Base-by-base conservation (phyloP, 164 flowering plant species). In the Aristolochia fimbriata region DNA sequence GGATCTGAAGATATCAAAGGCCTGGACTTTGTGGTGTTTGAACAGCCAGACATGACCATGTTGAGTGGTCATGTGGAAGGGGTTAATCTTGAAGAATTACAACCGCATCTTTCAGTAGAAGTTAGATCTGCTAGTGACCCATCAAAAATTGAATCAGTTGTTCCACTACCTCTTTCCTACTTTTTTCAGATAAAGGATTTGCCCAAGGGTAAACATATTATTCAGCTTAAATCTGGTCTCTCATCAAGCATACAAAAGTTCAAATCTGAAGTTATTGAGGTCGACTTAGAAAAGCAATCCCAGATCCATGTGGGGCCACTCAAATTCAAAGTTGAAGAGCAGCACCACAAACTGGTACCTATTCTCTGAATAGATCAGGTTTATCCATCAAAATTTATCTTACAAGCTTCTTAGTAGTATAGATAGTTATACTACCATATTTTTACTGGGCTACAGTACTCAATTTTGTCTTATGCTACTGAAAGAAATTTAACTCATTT, bases 11-110 rank as follows among this genome's bases (percentile, higher is more conserved):
- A 94, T 70, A 77, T 81, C 64, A 81, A 61, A 65, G 93, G 78
- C 21, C 48, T 86, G 70, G 83, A 91, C 61, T 91, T 94, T 67
- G 62, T 94, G 58, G 96, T 88, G 41, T 94, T 94, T 78, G 99
- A 94, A 71, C 78, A 81, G 70, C 96, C 96, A 22, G 97, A 94
- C 58, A 69, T 52, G 63, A 91, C 96, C 56, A 81, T 94, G 62
- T 65, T 94, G 64, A 94, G 86, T 71, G 80, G 97, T 61, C 93
- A 87, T 62, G 96, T 87, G 46, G 91, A 88, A 75, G 96, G 96
- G 59, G 59, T 70, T 25, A 76, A 72, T 56, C 74, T 71, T 10
- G 70, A 67, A 27, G 93, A 83, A 60, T 69, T 88, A 41, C 76
- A 79, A 54, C 75, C 92, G 45, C 78, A 87, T 74, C 74, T 94